phyloP scores from a whole-genome alignment of 305 asterid species.

The Rubia occidens region DNA sequence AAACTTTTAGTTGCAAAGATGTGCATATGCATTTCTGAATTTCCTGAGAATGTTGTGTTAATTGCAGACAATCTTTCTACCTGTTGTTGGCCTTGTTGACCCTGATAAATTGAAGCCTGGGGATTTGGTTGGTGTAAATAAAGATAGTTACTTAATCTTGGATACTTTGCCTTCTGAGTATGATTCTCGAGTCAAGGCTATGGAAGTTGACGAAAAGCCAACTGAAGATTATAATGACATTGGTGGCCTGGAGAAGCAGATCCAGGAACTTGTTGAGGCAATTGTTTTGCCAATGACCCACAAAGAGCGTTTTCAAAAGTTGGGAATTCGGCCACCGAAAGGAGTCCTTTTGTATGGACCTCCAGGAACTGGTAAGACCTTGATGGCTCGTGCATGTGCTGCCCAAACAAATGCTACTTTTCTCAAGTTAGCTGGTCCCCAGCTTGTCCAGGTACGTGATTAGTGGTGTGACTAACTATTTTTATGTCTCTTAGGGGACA shows the following conservation, averaged over 20 bases:
- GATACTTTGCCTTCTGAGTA: constrained; percentile 95
- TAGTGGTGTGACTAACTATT: background rate
- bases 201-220: constrained; percentile 98
- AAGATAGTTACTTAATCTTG: constrained; percentile 82
- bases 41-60: constrained; percentile 6
- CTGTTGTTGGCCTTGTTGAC: constrained; percentile 85
- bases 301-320: constrained; percentile 74
- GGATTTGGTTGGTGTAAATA: constrained; percentile 89
- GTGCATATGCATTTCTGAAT: background rate
- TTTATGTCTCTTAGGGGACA: background rate
- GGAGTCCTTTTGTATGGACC: constrained; percentile 52
- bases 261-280: constrained; percentile 91
- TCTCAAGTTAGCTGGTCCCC: constrained; percentile 94
- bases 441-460: constrained; percentile 63
- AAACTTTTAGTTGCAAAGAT: background rate
- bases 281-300: constrained; percentile 95
- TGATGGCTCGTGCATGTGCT: constrained; percentile 54
- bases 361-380: constrained; percentile 49
- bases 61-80: constrained; percentile 79
- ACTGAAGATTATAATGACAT: constrained; percentile 91
- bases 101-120: constrained; percentile 83
- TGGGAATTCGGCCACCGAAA: constrained; percentile 81
- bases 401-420: constrained; percentile 89
- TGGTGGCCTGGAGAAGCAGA: constrained; percentile 98
- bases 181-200: constrained; percentile 95